A percentile compares a stretch with the other conserved stretches of the same genome.
Evolutionary conservation across 805 yeast genomes (phyloP).

Genomic region (Lachancea sp.): DNA sequence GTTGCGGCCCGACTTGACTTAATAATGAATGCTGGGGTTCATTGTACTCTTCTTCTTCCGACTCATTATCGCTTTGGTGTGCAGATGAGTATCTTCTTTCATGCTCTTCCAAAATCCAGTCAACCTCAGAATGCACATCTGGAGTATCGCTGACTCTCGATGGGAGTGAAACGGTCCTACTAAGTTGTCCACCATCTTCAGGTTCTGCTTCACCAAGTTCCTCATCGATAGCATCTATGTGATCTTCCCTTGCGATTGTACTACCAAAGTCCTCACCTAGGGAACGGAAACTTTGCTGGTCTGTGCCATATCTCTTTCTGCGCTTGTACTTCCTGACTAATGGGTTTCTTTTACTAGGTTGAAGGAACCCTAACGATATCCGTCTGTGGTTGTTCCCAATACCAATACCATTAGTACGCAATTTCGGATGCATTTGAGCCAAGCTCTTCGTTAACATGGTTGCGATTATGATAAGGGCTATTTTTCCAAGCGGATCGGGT

Average conservation of each 20-base stretch:
- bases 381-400: conserved; percentile 38
- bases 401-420: conserved; percentile 39
- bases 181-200: conserved; percentile 34
- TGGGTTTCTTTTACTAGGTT: conserved; percentile 39
- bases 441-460: conserved; percentile 25
- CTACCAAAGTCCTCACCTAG: conserved; percentile 35
- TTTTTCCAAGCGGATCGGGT: too few species aligned
- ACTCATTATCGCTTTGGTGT: conserved; percentile 23
- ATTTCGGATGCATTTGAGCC: conserved; percentile 35
- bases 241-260: conserved; percentile 20
- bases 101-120: conserved; percentile 38
- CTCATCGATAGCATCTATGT: conserved; percentile 21
- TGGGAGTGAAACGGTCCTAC: conserved; percentile 38
- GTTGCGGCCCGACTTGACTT: conserved; percentile 5
- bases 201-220: conserved; percentile 20
- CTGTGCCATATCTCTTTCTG: conserved; percentile 26
- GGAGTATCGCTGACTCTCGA: conserved; percentile 35
- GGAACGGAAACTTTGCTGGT: conserved; percentile 37
- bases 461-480: conserved; percentile 24
- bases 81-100: conserved; percentile 34
- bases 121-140: conserved; percentile 31
- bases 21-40: not conserved
- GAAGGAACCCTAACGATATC: conserved; percentile 35
- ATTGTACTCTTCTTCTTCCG: conserved; percentile 11
- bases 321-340: conserved; percentile 31